A percentile compares a stretch with the other conserved stretches of the same genome.
These are phyloP conservation scores for Diaporthe velutina DNA, from an alignment of 2,329 filamentous ascomycete genomes.

Conservation along the genomic window DNA sequence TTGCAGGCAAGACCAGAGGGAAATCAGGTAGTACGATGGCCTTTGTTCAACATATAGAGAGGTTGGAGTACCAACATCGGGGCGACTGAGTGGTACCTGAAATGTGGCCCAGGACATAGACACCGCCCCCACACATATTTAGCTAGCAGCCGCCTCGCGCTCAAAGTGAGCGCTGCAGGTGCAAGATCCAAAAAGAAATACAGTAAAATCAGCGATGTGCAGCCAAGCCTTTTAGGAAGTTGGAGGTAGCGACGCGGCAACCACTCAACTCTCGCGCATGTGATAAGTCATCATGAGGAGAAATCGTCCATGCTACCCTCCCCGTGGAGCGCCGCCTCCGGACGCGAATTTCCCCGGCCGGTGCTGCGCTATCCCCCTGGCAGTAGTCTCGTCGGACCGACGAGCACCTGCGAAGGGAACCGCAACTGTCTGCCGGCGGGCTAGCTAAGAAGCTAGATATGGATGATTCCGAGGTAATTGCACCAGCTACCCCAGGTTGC, in stretches of 20 bases:
- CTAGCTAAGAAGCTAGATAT: slow-evolving; percentile 16
- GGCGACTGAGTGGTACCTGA: background rate
- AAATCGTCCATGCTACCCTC: background rate
- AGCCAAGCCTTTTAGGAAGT: slow-evolving; percentile 3
- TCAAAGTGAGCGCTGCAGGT: background rate
- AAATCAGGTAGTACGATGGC: background rate
- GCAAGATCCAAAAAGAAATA: slow-evolving; percentile 18
- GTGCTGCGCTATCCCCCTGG: slow-evolving; percentile 6
- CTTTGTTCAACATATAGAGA: background rate
- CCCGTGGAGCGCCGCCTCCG: background rate
- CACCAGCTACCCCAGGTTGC: slow-evolving; percentile 17
- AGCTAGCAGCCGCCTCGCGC: background rate
- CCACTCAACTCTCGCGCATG: background rate
- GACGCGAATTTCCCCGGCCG: slow-evolving; percentile 8
- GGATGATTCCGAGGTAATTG: slow-evolving; percentile 1
- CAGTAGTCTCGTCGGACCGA: slow-evolving; percentile 27
- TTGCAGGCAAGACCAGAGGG: background rate
- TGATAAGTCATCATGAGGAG: slow-evolving; percentile 25
- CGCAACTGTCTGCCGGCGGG: background rate
- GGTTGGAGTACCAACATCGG: background rate
- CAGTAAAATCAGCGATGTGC: slow-evolving; percentile 4
- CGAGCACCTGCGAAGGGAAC: background rate
- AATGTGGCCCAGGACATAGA: background rate
- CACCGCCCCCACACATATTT: background rate
- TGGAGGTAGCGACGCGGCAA: background rate